Base-by-base conservation (phyloP, 2,329 filamentous ascomycete genomes). In the Penicillium sp. region DNA sequence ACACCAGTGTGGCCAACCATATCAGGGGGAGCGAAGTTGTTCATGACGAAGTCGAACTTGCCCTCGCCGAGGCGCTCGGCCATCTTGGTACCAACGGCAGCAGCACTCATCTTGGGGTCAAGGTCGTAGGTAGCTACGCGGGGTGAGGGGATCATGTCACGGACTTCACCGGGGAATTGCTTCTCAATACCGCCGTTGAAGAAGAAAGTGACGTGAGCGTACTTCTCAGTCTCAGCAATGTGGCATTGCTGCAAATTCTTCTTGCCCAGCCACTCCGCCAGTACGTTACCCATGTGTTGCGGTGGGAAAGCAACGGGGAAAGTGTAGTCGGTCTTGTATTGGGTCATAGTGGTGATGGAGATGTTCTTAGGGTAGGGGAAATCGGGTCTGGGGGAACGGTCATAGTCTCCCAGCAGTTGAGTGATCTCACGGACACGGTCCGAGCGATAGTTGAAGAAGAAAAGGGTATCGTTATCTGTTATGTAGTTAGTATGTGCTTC, bases 401-500 rank as follows among this genome's bases (percentile, higher is more conserved):
- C 94, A 69, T 93, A 87, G 72, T 89, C 89, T 64, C 94, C 94
- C 49, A 99, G 80, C 37, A 99, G 83, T 78, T 97, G 94, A 43
- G 91, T 96, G 72, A 99, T 89, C 76, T 99, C 94, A 65, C 94
- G 90, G 46, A 93, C 93, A 73, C 94, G 92, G 74, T 99, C 94
- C 51, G 94, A 97, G 68, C 94, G 91, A 83, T 99, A 99, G 86
- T 99, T 99, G 89, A 99, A 99, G 85, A 97, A 97, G 84, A 97
- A 97, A 67, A 97, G 84, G 47, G 91, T 93, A 71, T 99, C 94
- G 62, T 89, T 83, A 69, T 97, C 91, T 91, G 59, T 20, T 29
- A 47, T 3, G 55, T 60, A 41, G 59, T 67, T 51, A 63, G 61
- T 37, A 18, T 15, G 13, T 34, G 15, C 8, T 20, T 10, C 5